Base-by-base conservation (phyloP, 441 rosid genomes). In the Pelargonium fulgidum region DNA sequence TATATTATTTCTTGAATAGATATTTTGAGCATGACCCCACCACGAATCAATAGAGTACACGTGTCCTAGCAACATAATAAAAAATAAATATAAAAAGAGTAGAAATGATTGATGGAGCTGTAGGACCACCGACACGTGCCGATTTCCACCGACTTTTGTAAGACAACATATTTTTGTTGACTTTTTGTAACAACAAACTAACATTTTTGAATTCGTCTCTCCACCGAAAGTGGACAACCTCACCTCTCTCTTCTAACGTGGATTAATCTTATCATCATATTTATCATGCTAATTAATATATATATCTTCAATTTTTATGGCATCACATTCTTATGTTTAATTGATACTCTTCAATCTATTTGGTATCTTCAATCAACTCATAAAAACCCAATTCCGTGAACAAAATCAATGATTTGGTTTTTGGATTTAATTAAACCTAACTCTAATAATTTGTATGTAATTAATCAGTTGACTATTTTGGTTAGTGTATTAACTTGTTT, bases 81-180 rank as follows among this genome's bases (percentile, higher is more conserved):
- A 2, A 11, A 20, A 26, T 6, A 0, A 33, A n/a, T 3, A 48
- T 3, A 36, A 19, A 33, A 16, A 36, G 24, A 24, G 64, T 67
- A 22, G 76, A 70, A 36, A 66, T 54, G 71, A 67, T 69, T 59
- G 70, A 47, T 10, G n/a, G 11, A n/a, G 13, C 14, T 10, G 62
- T 69, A 70, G 81, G 81, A 76, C 86, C 84, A 68, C 85, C 87
- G 89, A 82, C 86, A 81, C 81, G 86, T 82, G 89, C 86, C 81
- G 79, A 79, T 82, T 75, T 16, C 2, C 84, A 88, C 90, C 93
- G 90, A 86, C 93, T 69, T 79, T 81, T 65, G 36, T 12, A 26
- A 12, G 70, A 61, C 77, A 80, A 47, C 11, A 47, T 68, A 52
- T 50, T 66, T 4, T 3, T 62, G 78, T 80, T 81, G 86, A 83